Evolutionary conservation across 2,329 filamentous ascomycete species (phyloP), one percentile per base, ranked within the genome.

Genomic region (Talaromyces amestolkiae): DNA sequence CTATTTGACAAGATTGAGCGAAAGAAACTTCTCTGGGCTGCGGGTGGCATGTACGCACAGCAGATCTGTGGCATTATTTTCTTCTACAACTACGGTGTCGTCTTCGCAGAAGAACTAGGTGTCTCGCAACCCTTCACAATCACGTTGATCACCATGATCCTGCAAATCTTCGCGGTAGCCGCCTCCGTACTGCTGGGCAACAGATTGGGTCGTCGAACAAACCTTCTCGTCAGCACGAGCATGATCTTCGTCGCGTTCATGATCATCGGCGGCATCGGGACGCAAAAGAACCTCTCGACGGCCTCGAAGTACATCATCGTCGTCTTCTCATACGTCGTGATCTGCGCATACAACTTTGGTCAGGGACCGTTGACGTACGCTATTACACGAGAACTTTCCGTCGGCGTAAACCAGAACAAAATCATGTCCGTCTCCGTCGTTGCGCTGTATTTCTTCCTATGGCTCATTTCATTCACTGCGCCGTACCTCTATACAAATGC

Each of bases 281-380:
- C 49, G 9, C 24, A 58, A 37, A 56, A 19, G 10, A 19, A 63
- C 9, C 35, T 49, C 17, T 43, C 49, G 8, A 56, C 43, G 13
- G 41, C 49, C 13, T 41, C 33, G n/a, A 51, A 63, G 15, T 63
- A 63, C 8, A 41, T 41, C 35, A 53, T 54, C 22, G 53, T 63
- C 13, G 61, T 63, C n/a, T 63, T 63, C 22, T 63, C 61, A 8
- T 63, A 54, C 13, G 61, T 63, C 10, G 61, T 63, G 27, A 63
- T 63, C 41, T 51, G 49, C 17, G 61, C 61, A 11, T 63, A 54
- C 24, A 63, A 63, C 9, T 54, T 63, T 31, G 61, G 47, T 19
- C 61, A 41, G 22, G 61, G 61, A 15, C 61, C 61, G 22, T 35
- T 63, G 49, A 53, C 61, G 2, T 63, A 63, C 33, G 51, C 61